phyloP scores from a whole-genome alignment of 2,329 filamentous ascomycete genomes.

The Calonectria honghensis region DNA sequence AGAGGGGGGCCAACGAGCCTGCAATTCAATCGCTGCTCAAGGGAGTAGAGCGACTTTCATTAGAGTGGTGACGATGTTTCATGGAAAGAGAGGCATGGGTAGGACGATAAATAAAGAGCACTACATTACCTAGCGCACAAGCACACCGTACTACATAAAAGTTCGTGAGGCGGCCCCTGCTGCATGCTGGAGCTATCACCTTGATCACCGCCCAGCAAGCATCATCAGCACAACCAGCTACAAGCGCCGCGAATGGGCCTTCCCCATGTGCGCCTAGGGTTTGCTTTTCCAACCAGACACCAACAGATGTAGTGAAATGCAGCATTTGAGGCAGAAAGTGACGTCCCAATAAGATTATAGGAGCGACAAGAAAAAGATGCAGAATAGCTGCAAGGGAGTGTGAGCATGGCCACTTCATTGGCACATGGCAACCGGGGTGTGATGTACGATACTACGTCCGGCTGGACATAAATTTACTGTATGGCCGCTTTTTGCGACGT shows the following conservation, averaged over 20 bases:
- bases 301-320: neutral
- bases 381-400: neutral
- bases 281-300: neutral
- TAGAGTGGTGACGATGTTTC: conserved; percentile 57
- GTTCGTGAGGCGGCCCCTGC: neutral
- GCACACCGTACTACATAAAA: neutral
- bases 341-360: neutral
- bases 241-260: neutral
- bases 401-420: neutral
- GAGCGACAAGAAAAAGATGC: neutral
- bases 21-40: conserved; percentile 58
- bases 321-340: neutral
- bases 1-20: conserved; percentile 59
- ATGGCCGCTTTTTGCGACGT: neutral
- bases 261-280: neutral
- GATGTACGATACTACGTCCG: neutral
- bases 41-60: conserved; percentile 50
- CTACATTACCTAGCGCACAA: neutral
- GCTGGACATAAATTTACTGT: neutral
- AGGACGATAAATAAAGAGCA: neutral
- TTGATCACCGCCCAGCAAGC: neutral
- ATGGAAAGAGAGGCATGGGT: neutral
- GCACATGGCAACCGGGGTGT: neutral
- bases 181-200: neutral
- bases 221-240: neutral